Base-by-base conservation (phyloP, 2,329 filamentous ascomycete species). In the Hirsutella rhossiliensis region DNA sequence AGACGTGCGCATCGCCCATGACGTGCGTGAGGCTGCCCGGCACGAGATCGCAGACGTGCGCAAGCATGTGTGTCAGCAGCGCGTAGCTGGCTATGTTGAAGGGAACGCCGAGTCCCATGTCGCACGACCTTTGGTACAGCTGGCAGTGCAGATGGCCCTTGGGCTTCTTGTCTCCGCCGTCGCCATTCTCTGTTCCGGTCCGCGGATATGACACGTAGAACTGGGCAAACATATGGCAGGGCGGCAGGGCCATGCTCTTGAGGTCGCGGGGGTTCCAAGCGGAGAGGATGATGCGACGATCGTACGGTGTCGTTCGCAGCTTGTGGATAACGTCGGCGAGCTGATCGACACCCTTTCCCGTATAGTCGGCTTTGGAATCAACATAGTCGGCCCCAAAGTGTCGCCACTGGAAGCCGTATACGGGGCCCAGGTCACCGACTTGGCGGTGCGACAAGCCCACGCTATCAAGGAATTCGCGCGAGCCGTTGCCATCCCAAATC, bases 391-490 rank as follows among this genome's bases (percentile, higher is more conserved):
- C 92, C 42, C 92, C 92, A 57, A 98, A 98, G 65, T 97, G 90
- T 3, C 92, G 84, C 92, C 92, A 98, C 66, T 98, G 92, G 67
- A 98, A 98, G 2, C 92, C 92, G 61, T 98, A 98, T 0, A 97
- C 89, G 28, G 92, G 92, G 1, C 92, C 92, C 0, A 98, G 72
- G 58, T 98, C 92, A 51, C 92, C 92, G 18, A 82, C 84, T 43
- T 79, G 86, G 47, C 90, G 86, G 59, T 95, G 80, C 0, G 73
- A 71, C 7, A 97, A 75, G 0, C 90, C 90, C 1, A 92, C 76
- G 49, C 72, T 81, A 68, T 98, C 90, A 32, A 98, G 84, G 62
- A 84, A 97, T 57, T 81, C 84, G 54, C 92, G 85, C 40, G 82
- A 88, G 38, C 90, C 92, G 60, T 98, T 98, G 55, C 89, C 90